Base-by-base conservation (phyloP, 441 rosid species). In the Pelargonium fulgidum region DNA sequence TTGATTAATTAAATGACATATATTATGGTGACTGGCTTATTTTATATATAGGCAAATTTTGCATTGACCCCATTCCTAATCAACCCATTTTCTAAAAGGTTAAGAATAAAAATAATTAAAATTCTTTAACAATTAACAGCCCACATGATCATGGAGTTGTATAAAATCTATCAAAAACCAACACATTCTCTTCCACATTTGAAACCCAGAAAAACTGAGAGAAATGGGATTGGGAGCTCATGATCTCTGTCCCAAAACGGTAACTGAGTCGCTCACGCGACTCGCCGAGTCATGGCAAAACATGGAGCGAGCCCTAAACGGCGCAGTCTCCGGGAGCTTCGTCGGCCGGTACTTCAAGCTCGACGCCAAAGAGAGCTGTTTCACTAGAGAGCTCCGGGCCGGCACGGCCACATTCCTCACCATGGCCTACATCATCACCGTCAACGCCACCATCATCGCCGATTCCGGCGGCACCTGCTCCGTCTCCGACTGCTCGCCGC, bases 331-430 rank as follows among this genome's bases (percentile, higher is more conserved):
- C 0, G 79, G 80, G 75, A 86, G 88, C 81, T 9, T 64, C 20
- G 26, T 76, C 48, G 96, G 93, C 14, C 83, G 72, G 36, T 85
- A 76, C 85, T 93, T 93, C 83, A 88, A 85, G 83, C 82, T 93
- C 0, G 88, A 89, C 61, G 81, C 79, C 14, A 79, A 92, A 65
- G 89, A 86, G 33, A 87, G 81, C 47, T 79, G 80, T 65, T 89
- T 92, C 86, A 92, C 98, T 0, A 82, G 69, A 16, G 98, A 91
- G 65, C 78, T 91, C n/a, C 84, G 98, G 52, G 98, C 97, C 1
- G 96, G 86, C 0, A 89, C 94, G 0, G 92, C 97, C 59, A 93
- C 93, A 48, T 93, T 93, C 70, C 85, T 91, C 22, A 93, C 98
- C 19, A 87, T 93, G 97, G 96, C 94, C 19, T 93, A 93, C 65